Evolutionary conservation across 768 basidiomycete genomes (phyloP).

Genomic region (Mycena kentingensis): DNA sequence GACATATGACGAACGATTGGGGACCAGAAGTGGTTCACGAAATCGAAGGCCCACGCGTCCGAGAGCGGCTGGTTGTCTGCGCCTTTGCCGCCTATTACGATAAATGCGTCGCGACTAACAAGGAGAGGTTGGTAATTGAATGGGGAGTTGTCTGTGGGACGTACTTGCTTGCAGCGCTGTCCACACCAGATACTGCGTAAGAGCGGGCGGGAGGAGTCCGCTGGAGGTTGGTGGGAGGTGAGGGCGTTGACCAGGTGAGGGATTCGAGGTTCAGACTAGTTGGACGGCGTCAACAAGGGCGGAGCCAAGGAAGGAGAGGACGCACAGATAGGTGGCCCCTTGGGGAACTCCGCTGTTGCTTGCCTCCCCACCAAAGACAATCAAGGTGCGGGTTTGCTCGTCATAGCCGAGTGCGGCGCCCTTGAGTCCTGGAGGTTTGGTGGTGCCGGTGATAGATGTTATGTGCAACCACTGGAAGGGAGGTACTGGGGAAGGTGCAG

Average conservation of each 20-base stretch:
- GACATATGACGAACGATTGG: constrained; percentile 37
- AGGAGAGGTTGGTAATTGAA: constrained; percentile 14
- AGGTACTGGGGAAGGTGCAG: constrained; percentile 54
- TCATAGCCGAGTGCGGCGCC: constrained; percentile 72
- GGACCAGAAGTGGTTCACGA: constrained; percentile 75
- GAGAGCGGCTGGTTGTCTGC: constrained; percentile 52
- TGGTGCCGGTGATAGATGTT: constrained; percentile 55
- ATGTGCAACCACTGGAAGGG: constrained; percentile 80
- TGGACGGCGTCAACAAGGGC: constrained; percentile 29
- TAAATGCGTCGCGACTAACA: constrained; percentile 68
- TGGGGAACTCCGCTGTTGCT: constrained; percentile 62
- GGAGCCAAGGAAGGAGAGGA: constrained; percentile 8
- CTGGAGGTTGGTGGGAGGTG: constrained; percentile 49
- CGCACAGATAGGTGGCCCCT: constrained; percentile 70
- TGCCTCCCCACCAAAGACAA: constrained; percentile 80
- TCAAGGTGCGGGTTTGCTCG: constrained; percentile 53
- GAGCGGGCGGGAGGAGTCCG: constrained; percentile 61
- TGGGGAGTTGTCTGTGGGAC: constrained; percentile 30
- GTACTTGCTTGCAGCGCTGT: constrained; percentile 83
- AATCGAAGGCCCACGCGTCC: constrained; percentile 84
- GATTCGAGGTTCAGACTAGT: constrained; percentile 65
- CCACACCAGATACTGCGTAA: constrained; percentile 56
- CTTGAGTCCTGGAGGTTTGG: constrained; percentile 63
- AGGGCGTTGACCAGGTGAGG: constrained; percentile 61
- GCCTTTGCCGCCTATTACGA: constrained; percentile 73